Conservation (phyloP, 768 basidiomycete species). For the Lactifluus volemus region DNA sequence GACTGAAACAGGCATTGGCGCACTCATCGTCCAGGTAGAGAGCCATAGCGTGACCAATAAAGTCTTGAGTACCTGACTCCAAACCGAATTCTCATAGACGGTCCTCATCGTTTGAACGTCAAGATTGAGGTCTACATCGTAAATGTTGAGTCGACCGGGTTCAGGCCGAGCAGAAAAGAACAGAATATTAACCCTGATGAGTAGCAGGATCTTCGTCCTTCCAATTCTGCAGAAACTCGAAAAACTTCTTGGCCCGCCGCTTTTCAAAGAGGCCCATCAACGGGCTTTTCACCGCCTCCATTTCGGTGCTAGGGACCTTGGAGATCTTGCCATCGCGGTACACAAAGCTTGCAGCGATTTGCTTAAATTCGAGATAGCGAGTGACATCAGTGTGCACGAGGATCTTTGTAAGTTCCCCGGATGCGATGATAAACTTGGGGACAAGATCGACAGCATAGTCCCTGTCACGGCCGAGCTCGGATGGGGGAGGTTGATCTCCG, state of each 20-base stretch:
- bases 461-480: conserved; percentile 88
- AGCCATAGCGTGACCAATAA: conserved; percentile 99
- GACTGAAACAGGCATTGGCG: conserved; percentile 27
- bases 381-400: conserved; percentile 98
- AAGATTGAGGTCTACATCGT: conserved; percentile 62
- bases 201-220: conserved; percentile 92
- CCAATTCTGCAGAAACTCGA: conserved; percentile 93
- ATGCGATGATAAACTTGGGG: conserved; percentile 98
- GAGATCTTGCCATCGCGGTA: conserved; percentile 95
- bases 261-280: conserved; percentile 99
- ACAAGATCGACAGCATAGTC: conserved; percentile 98
- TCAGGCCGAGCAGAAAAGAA: not conserved
- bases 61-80: conserved; percentile 96
- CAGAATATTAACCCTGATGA: conserved; percentile 65
- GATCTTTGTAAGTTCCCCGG: conserved; percentile 95
- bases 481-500: conserved; percentile 60
- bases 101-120: conserved; percentile 89
- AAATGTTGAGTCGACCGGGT: not conserved
- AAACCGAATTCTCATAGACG: conserved; percentile 97
- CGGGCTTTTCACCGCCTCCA: conserved; percentile 91
- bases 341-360: conserved; percentile 97
- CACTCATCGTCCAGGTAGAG: conserved; percentile 96
- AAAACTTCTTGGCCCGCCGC: conserved; percentile 96
- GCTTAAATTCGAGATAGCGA: conserved; percentile 98
- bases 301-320: conserved; percentile 95